Evolutionary conservation across 139 green algal genomes (phyloP).

Genomic region (Prasinococcaceae sp.): DNA sequence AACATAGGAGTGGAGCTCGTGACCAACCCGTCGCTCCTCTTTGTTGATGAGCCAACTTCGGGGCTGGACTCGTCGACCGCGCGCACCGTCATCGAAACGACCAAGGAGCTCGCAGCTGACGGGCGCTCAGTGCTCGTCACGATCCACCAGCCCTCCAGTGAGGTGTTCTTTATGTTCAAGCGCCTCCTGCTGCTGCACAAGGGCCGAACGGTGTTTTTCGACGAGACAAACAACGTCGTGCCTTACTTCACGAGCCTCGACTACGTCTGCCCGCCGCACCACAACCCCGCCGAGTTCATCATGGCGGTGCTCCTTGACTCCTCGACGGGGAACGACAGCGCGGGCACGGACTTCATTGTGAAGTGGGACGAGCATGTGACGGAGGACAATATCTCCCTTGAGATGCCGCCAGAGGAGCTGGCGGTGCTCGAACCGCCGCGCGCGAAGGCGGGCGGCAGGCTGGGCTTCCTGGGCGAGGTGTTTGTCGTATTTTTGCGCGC

Average conservation of each 20-base stretch:
- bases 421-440: too few species aligned
- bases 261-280: background rate
- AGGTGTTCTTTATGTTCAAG: constrained; percentile 63
- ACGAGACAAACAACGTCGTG: too few species aligned
- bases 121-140: constrained; percentile 41
- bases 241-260: constrained; percentile 17
- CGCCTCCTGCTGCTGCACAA: constrained; percentile 54
- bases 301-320: too few species aligned
- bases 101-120: constrained; percentile 44
- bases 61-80: constrained; percentile 82
- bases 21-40: constrained; percentile 74
- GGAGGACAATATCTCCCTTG: too few species aligned
- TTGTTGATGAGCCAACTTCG: constrained; percentile 66
- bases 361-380: too few species aligned
- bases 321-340: too few species aligned
- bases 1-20: constrained; percentile 80
- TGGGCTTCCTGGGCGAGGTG: background rate
- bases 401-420: too few species aligned
- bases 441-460: too few species aligned
- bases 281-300: constrained; percentile 12
- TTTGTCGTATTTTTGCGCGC: background rate
- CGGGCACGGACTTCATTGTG: too few species aligned
- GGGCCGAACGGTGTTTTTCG: constrained; percentile 26
- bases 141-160: constrained; percentile 68
- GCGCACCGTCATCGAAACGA: constrained; percentile 60